Evolutionary conservation across 768 basidiomycete species (phyloP).

Genomic region (Lactifluus piperatus): DNA sequence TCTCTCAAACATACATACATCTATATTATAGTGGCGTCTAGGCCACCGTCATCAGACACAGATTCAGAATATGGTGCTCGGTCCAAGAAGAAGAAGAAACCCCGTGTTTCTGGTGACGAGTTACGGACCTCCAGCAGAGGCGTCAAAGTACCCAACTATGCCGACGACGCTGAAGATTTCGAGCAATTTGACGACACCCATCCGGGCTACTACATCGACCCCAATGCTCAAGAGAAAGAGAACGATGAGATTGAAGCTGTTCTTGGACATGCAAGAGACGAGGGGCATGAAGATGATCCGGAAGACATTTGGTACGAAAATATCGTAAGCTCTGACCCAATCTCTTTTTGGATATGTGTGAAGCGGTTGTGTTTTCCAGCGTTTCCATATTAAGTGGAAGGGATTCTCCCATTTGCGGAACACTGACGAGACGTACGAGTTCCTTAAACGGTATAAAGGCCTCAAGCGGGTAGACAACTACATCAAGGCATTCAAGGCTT

Average conservation of each 20-base stretch:
- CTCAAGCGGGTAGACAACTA: constrained; percentile 98
- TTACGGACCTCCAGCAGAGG: constrained; percentile 70
- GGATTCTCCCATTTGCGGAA: constrained; percentile 97
- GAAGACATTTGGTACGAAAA: constrained; percentile 85
- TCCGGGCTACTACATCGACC: constrained; percentile 46
- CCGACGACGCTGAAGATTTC: constrained; percentile 57
- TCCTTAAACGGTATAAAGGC: constrained; percentile 90
- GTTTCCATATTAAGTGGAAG: constrained; percentile 99
- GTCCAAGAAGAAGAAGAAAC: constrained; percentile 78
- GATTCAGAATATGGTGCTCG: constrained; percentile 84
- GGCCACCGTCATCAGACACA: constrained; percentile 62
- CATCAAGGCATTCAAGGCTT: constrained; percentile 81
- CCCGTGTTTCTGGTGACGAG: constrained; percentile 51
- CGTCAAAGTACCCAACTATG: constrained; percentile 75
- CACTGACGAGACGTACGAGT: constrained; percentile 97
- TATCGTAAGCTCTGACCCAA: constrained; percentile 41
- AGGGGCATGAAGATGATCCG: constrained; percentile 63
- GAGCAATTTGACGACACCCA: constrained; percentile 71
- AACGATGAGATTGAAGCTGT: constrained; percentile 93
- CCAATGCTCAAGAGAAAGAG: constrained; percentile 39
- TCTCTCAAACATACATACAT: constrained; percentile 14
- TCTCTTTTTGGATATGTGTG: constrained; percentile 12
- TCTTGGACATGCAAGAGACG: constrained; percentile 78
- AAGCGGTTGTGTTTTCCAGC: constrained; percentile 40
- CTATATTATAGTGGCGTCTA: constrained; percentile 31